phyloP scores from a whole-genome alignment of 2,329 filamentous ascomycete species.

The Xylariales sp. region DNA sequence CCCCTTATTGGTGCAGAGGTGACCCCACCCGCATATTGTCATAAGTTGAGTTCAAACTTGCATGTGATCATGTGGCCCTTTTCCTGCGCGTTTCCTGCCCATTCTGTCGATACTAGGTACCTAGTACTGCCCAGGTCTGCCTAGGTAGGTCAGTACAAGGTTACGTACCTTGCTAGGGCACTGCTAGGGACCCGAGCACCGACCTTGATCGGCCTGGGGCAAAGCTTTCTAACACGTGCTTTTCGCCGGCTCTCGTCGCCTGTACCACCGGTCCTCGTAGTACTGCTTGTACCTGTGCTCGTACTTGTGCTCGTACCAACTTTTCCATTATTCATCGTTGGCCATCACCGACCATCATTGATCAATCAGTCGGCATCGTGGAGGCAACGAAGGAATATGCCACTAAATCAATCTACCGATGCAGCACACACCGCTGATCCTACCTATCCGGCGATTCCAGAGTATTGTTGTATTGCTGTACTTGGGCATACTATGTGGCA shows the following conservation, averaged over 20 bases:
- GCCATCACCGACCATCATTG: background rate
- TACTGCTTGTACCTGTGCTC: too few relatives aligned
- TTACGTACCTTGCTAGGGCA: too few relatives aligned
- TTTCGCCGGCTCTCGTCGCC: constrained; percentile 21
- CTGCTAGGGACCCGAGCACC: too few relatives aligned
- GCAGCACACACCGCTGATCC: constrained; percentile 16
- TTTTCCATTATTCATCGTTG: constrained; percentile 7
- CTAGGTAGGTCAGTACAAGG: too few relatives aligned
- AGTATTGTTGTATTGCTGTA: too few relatives aligned
- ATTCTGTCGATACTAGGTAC: background rate
- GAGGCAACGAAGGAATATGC: background rate
- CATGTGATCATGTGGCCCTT: constrained; percentile 45
- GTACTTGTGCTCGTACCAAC: too few relatives aligned
- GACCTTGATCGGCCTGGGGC: too few relatives aligned
- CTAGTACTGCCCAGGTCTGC: background rate
- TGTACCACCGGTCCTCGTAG: too few relatives aligned
- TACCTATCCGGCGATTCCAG: too few relatives aligned
- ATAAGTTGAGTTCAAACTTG: constrained; percentile 36
- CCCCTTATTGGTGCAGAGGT: constrained; percentile 4
- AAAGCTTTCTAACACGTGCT: constrained; percentile 46
- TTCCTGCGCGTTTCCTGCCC: too few relatives aligned
- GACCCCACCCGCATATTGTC: constrained; percentile 3
- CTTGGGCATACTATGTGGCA: too few relatives aligned
- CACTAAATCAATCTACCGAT: constrained; percentile 8
- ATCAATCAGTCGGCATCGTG: constrained; percentile 5